Base-by-base conservation (phyloP, 2,329 filamentous ascomycete species). In the Talaromyces funiculosus region DNA sequence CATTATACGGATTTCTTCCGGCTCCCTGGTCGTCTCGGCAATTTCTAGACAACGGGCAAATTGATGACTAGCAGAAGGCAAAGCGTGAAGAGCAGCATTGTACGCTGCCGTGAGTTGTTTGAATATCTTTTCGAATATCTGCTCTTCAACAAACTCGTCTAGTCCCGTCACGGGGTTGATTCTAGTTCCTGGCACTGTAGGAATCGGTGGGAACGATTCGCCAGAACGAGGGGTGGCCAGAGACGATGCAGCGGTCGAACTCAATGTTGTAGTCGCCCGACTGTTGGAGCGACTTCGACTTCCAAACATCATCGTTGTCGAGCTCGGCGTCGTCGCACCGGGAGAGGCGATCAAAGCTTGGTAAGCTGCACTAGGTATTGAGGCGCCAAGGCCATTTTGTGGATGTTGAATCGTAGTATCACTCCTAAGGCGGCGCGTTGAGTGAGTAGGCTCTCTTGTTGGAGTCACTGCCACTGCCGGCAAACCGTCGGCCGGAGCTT, bases 51-150 rank as follows among this genome's bases (percentile, higher is more conserved):
- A 85, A 9, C 80, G 78, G 31, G 81, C 75, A 63, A 94, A 86
- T 63, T 92, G 88, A 55, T 80, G 80, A 62, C 86, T 85, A 63
- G 90, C 86, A 59, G 79, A 79, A 0, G 91, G 91, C 26, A 96
- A 78, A 1, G 86, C 86, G 43, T 85, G 84, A 65, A 90, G 82
- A 29, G 91, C 87, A 53, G 90, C 80, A 53, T 92, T 89, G 20
- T 89, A 87, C 0, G 90, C 89, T 58, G 82, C 83, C 49, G 87
- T 86, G 24, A 96, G 79, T 49, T 89, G 88, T 35, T 91, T 71
- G 76, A 90, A 96, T 22, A 97, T 90, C 63, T 81, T 85, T 64
- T 96, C 92, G 66, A 96, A 96, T 29, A 87, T 83, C 16, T 84
- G 82, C 67, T 96, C 91, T 64, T 96, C 90, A 64, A 91, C 89